Evolutionary conservation across 345 rosid genomes (phyloP), one percentile per base, ranked within the genome.

Genomic region (Nasturtium officinale): DNA sequence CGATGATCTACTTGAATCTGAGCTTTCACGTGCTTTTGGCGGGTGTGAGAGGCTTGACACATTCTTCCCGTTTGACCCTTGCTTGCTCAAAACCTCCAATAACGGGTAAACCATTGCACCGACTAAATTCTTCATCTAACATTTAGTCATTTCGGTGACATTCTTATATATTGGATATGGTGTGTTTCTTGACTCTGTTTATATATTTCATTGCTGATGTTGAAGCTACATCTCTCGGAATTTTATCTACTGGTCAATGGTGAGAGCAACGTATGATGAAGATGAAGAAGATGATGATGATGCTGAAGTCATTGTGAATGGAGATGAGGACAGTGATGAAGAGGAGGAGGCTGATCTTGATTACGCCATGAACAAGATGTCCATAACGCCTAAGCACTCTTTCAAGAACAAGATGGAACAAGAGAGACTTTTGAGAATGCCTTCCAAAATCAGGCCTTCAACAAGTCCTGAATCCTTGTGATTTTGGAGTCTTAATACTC

Each of bases 11-110:
- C 73, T 89, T 45, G 97, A 88, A 77, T 87, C 87, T 0, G 87
- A 86, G 29, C 85, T 83, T 48, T 94, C 97, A 7, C 78, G 79
- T 80, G 89, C 84, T 59, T 89, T 81, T 83, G 92, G 90, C 30
- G 97, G 98, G 65, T 58, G 79, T 47, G 89, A 94, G 77, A 87
- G 92, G 86, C 91, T 94, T 47, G 96, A 91, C 74, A 86, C 82
- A 74, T 94, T 94, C 82, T 94, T 94, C 69, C 98, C 98, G 6
- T 94, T 89, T 56, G 98, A 94, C 69, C 98, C 97, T 4, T 89
- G 91, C 69, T 81, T 91, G 85, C 77, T 94, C 73, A 84, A 84
- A 77, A 76, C 47, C 50, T 76, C 86, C 12, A 90, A 91, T 12
- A 89, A 91, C 87, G 88, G 96, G 97, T 94, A 37, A 6, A 29